phyloP scores from a whole-genome alignment of 192 early-diverging fungal genomes.

The Entomortierella lignicola region DNA sequence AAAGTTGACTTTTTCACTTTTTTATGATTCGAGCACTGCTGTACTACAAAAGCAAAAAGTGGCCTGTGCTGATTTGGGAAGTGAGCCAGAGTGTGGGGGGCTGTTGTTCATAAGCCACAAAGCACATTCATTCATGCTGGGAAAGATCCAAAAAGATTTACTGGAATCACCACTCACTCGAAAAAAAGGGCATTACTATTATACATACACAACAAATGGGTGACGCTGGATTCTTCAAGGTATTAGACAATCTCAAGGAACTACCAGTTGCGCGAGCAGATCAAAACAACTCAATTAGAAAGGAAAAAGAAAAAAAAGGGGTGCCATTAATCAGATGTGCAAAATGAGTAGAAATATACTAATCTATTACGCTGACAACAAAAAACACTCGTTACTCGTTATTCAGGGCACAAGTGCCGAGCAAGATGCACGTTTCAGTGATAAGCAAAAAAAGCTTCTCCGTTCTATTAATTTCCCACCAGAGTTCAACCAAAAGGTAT shows the following conservation, averaged over 20 bases:
- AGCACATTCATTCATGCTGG: too few species aligned
- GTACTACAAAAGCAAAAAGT: too few species aligned
- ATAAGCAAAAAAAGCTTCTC: slow-evolving; percentile 87
- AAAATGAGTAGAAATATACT: neutral
- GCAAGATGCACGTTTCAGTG: slow-evolving; percentile 81
- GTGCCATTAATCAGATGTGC: neutral
- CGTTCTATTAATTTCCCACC: slow-evolving; percentile 84
- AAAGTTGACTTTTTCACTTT: too few species aligned
- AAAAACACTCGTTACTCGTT: neutral
- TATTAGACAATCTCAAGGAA: neutral
- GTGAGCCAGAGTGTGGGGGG: too few species aligned
- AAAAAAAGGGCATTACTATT: too few species aligned
- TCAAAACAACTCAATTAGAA: too few species aligned
- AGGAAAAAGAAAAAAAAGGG: too few species aligned
- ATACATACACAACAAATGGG: slow-evolving; percentile 43
- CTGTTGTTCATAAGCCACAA: neutral
- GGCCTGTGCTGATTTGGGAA: too few species aligned
- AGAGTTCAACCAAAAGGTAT: slow-evolving; percentile 83
- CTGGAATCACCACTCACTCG: too few species aligned
- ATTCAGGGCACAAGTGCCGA: slow-evolving; percentile 77
- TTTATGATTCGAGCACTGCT: too few species aligned
- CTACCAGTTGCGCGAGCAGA: too few species aligned
- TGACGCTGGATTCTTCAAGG: slow-evolving; percentile 61
- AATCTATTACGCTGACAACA: neutral
- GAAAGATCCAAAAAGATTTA: too few species aligned